Evolutionary conservation across 2,329 filamentous ascomycete species (phyloP).

Genomic region (Ophiosphaerella narmari): DNA sequence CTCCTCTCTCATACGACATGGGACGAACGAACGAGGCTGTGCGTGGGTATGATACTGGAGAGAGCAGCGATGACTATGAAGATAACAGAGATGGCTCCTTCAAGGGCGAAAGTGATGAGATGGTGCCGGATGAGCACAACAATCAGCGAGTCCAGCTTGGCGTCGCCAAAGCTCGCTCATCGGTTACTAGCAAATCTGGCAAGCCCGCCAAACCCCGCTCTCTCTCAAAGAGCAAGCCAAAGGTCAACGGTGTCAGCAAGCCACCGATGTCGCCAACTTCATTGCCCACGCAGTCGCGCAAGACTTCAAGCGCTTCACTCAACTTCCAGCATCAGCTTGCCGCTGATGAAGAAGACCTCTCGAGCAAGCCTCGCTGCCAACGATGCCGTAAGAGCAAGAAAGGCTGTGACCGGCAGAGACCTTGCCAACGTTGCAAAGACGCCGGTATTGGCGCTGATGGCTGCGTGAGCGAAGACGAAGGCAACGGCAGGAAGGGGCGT

Average conservation of each 20-base stretch:
- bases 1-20: slow-evolving; percentile 43
- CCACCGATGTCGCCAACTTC: slow-evolving; percentile 62
- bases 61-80: slow-evolving; percentile 65
- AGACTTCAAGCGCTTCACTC: slow-evolving; percentile 73
- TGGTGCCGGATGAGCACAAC: slow-evolving; percentile 43
- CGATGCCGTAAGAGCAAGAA: slow-evolving; percentile 99
- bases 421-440: slow-evolving; percentile 93
- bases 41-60: slow-evolving; percentile 55
- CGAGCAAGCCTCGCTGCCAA: slow-evolving; percentile 95
- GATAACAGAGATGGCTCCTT: slow-evolving; percentile 58
- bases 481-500: slow-evolving; percentile 93
- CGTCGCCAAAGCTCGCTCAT: slow-evolving; percentile 43
- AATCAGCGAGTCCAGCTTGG: slow-evolving; percentile 50
- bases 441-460: slow-evolving; percentile 91
- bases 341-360: slow-evolving; percentile 84
- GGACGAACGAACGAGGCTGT: slow-evolving; percentile 22
- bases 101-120: slow-evolving; percentile 60
- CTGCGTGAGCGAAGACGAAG: slow-evolving; percentile 96
- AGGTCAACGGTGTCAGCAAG: slow-evolving; percentile 47
- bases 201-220: slow-evolving; percentile 48
- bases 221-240: slow-evolving; percentile 59
- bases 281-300: slow-evolving; percentile 71
- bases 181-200: slow-evolving; percentile 45
- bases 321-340: slow-evolving; percentile 66
- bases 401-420: slow-evolving; percentile 94